A percentile compares a stretch with the other conserved stretches of the same genome.
phyloP scores from a whole-genome alignment of 345 rosid genomes.

The Citrus mangshanensis region DNA sequence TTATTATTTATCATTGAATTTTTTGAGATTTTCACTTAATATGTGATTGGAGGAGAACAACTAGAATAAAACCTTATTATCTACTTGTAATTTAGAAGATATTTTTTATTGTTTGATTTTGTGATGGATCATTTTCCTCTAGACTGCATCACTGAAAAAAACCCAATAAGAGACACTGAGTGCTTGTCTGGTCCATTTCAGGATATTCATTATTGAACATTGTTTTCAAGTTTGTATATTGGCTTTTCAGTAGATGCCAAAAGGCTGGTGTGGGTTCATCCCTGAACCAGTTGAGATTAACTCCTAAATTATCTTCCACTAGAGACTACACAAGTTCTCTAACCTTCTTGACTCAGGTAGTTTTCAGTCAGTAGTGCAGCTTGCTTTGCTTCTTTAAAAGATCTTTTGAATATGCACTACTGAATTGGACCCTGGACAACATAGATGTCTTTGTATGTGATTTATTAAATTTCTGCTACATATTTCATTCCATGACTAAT shows the following conservation, averaged over 20 bases:
- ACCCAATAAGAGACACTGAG: not conserved
- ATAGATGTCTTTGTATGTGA: not conserved
- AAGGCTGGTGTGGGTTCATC: not conserved
- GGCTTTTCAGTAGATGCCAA: not conserved
- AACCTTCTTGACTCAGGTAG: not conserved
- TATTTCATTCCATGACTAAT: not conserved
- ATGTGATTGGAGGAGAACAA: not conserved
- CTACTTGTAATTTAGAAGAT: not conserved
- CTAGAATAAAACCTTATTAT: not conserved
- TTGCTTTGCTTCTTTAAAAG: not conserved
- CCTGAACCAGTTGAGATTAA: not conserved
- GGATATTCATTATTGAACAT: not conserved
- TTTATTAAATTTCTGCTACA: not conserved
- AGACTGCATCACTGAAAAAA: constrained; percentile 2
- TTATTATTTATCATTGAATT: not conserved
- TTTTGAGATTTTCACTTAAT: not conserved
- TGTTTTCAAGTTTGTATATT: not conserved
- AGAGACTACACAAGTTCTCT: not conserved
- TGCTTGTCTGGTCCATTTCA: not conserved
- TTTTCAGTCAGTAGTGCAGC: not conserved
- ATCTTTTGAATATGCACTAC: not conserved
- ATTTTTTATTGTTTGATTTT: not conserved
- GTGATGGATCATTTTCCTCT: not conserved
- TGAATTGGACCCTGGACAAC: not conserved
- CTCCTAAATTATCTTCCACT: not conserved